These are phyloP conservation scores for Aspergillus awamori DNA, from an alignment of 2,329 filamentous ascomycete species.

Conservation along the genomic window DNA sequence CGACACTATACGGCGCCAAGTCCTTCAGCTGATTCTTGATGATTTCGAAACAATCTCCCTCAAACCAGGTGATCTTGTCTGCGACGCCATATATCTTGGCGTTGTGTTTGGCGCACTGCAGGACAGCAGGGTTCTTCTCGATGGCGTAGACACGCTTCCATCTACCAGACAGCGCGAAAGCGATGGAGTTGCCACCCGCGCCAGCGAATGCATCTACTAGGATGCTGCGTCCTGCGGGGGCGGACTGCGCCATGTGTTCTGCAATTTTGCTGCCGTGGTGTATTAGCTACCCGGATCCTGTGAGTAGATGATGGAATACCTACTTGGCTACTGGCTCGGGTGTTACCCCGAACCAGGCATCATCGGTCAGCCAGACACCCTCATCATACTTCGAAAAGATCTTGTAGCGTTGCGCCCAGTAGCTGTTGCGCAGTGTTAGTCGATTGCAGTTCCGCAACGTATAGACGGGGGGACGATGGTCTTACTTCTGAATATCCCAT, in stretches of 20 bases:
- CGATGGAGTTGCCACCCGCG: constrained; percentile 90
- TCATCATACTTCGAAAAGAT: constrained; percentile 88
- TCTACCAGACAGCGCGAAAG: constrained; percentile 78
- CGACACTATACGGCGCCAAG: constrained; percentile 55
- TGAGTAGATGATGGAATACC: constrained; percentile 52
- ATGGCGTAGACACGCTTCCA: constrained; percentile 88
- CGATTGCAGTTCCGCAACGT: constrained; percentile 8
- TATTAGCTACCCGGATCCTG: neutral
- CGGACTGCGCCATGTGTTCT: constrained; percentile 64
- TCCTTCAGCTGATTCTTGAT: constrained; percentile 56
- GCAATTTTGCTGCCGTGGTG: constrained; percentile 68
- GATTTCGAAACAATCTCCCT: constrained; percentile 82
- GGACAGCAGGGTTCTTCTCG: constrained; percentile 76
- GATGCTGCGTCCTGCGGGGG: constrained; percentile 60
- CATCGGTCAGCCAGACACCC: constrained; percentile 86
- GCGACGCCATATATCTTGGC: constrained; percentile 80
- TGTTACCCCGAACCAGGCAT: constrained; percentile 96
- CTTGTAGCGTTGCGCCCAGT: constrained; percentile 85
- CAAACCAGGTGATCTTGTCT: constrained; percentile 79
- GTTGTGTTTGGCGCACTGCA: constrained; percentile 92
- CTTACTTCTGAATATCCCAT: constrained; percentile 80
- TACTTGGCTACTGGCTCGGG: constrained; percentile 79
- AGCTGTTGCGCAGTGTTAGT: constrained; percentile 56
- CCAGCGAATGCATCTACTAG: constrained; percentile 90
- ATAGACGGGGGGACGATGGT: neutral